Evolutionary conservation across 768 basidiomycete genomes (phyloP).

Genomic region (Lactarius psammicola): DNA sequence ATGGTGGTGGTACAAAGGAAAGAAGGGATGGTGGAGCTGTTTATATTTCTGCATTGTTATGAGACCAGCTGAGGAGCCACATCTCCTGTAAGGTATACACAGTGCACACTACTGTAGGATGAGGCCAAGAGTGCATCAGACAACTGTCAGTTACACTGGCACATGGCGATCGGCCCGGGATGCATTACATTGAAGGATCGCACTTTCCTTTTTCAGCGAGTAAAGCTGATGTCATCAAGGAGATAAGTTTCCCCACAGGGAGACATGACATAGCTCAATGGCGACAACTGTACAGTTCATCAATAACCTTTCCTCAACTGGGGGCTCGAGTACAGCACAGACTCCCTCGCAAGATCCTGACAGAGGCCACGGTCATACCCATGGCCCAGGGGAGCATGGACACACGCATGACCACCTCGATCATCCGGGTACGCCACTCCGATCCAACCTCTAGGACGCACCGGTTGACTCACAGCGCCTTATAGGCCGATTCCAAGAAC

Average conservation of each 20-base stretch:
- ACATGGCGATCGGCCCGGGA: no score
- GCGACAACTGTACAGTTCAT: slow-evolving; percentile 72
- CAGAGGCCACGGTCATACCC: slow-evolving; percentile 48
- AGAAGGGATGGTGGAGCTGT: no score
- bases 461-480: background rate
- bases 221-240: no score
- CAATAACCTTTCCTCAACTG: slow-evolving; percentile 53
- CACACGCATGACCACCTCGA: slow-evolving; percentile 95
- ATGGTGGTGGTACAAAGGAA: no score
- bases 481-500: slow-evolving; percentile 85
- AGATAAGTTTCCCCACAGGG: background rate
- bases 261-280: slow-evolving; percentile 3
- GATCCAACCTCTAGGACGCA: background rate
- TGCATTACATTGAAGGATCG: no score
- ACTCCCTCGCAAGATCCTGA: slow-evolving; percentile 55
- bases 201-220: background rate
- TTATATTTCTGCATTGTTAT: no score
- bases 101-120: no score
- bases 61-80: no score
- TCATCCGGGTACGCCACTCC: slow-evolving; percentile 61
- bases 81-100: no score
- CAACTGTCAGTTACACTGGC: no score
- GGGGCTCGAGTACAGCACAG: slow-evolving; percentile 34
- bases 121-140: no score
- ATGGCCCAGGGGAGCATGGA: slow-evolving; percentile 72